Base-by-base conservation (phyloP, 225 moss, liverwort and hornwort genomes). In the Thuidium tamariscinum region DNA sequence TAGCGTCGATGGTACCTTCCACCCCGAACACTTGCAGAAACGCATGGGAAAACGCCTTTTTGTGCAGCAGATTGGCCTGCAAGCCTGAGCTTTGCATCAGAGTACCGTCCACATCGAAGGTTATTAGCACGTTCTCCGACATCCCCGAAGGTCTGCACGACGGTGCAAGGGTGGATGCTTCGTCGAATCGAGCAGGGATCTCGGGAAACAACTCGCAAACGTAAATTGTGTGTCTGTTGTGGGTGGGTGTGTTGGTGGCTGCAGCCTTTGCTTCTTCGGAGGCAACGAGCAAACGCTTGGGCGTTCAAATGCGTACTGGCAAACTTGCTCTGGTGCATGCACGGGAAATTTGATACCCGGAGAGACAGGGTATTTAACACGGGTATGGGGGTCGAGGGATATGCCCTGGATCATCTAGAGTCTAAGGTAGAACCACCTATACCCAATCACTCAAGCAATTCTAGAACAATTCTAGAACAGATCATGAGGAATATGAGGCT, bases 51-150 rank as follows among this genome's bases (percentile, higher is more conserved):
- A 97, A 97, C 27, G 97, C 94, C 76, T 93, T 94, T 87, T 96
- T 97, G 89, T 97, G 97, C 93, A 97, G 89, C 82, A 91, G 90
- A 86, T 97, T 97, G 87, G 96, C 94, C n/a, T 91, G 91, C 87
- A 88, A 86, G 29, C 95, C 96, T 23, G 84, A 88, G 90, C 94
- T 95, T 66, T 91, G 95, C 95, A 95, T 90, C 91, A 97, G 88
- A 41, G 97, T 97, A 48, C 97, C 97, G 88, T 97, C 97, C 85
- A 97, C 97, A 85, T 97, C 97, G 79, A 97, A 96, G 9, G 97
- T 96, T 48, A 97, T 88, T 51, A 97, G 89, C 89, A 96, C 95
- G 70, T 88, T 83, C 67, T 81, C 71, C 85, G 91, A 89, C 92
- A 92, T 92, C 70, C 77, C 83, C 85, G 61, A 75, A 68, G 17